phyloP scores from a whole-genome alignment of 345 rosid species.

The Rhizophora apiculata region DNA sequence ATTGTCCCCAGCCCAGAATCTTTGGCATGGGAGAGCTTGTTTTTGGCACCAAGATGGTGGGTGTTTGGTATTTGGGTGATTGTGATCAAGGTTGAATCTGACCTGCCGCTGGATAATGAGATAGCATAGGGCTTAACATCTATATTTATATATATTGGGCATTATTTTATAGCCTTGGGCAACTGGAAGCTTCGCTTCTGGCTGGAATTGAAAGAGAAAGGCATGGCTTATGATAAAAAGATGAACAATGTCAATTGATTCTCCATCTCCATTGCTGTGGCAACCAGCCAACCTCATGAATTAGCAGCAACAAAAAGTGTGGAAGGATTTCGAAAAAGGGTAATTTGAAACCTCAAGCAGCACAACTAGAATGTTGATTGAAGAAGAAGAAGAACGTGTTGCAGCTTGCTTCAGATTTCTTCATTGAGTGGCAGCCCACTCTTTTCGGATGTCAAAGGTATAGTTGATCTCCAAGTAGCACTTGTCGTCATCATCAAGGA shows the following conservation, averaged over 20 bases:
- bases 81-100: too few relatives aligned
- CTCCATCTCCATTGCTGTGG: constrained; percentile 3
- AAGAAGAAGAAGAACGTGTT: not conserved
- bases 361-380: constrained; percentile 5
- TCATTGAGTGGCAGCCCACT: constrained; percentile 47
- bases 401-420: not conserved
- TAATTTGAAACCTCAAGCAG: constrained; percentile 6
- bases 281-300: constrained; percentile 1
- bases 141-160: too few relatives aligned
- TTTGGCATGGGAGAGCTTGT: too few relatives aligned
- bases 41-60: too few relatives aligned
- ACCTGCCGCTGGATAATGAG: too few relatives aligned
- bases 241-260: constrained; percentile 6
- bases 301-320: not conserved
- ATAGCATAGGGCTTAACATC: too few relatives aligned
- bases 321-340: constrained; percentile 8
- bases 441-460: constrained; percentile 63
- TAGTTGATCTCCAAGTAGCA: constrained; percentile 78
- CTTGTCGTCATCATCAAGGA: constrained; percentile 66
- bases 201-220: not conserved
- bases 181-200: not conserved
- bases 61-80: too few relatives aligned
- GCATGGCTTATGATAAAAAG: not conserved
- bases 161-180: not conserved
- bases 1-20: too few relatives aligned